Evolutionary conservation across 1,284 basidiomycete genomes (phyloP).

Genomic region (Trichosporon faecale): DNA sequence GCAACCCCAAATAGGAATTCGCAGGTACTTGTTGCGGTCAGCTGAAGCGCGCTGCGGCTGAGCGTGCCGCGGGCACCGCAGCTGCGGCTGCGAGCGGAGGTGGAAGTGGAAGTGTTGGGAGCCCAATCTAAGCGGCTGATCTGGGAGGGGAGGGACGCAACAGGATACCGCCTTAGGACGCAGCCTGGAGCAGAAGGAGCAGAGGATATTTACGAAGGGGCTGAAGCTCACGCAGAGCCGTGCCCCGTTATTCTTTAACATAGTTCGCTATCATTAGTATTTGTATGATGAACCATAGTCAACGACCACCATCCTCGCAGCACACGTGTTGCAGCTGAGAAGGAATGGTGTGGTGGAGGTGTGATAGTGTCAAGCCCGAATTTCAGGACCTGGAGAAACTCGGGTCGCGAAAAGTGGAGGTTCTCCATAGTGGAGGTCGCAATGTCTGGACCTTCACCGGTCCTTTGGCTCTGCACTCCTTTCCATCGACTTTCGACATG

Average conservation of each 20-base stretch:
- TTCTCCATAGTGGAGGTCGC: neutral
- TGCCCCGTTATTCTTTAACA: neutral
- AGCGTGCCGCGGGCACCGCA: neutral
- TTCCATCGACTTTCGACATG: neutral
- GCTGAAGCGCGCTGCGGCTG: constrained; percentile 6
- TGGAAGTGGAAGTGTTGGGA: neutral
- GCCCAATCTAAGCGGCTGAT: neutral
- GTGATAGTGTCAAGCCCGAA: neutral
- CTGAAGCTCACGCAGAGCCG: neutral
- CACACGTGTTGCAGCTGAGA: neutral
- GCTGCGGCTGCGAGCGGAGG: neutral
- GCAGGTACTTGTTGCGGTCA: constrained; percentile 8
- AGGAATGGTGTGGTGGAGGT: neutral
- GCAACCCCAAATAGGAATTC: constrained; percentile 2
- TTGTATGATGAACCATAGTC: constrained; percentile 11
- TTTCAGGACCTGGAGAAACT: constrained; percentile 5
- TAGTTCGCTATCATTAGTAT: neutral
- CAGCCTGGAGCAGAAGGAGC: neutral
- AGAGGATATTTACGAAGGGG: neutral
- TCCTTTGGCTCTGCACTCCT: neutral
- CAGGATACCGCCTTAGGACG: neutral
- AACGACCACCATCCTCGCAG: neutral
- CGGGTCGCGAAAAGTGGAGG: neutral
- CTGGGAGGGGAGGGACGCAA: neutral
- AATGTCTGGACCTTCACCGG: neutral